Base-by-base conservation (phyloP, 257 asterid genomes). In the Haberlea rhodopensis region DNA sequence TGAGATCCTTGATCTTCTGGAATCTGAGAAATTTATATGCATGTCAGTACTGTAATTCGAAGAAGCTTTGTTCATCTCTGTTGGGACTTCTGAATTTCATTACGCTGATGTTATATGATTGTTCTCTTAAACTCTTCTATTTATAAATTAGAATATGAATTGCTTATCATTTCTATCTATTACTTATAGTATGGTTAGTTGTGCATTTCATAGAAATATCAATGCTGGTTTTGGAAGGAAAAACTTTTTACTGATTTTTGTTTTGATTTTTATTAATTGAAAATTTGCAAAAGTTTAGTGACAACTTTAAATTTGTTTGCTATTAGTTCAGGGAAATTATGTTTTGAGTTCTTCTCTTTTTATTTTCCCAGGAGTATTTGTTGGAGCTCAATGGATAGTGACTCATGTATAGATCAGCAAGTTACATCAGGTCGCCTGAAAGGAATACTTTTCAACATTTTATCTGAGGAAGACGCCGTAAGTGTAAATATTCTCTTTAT, bases 381-480 rank as follows among this genome's bases (percentile, higher is more conserved):
- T 32, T 54, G 60, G 28, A 58, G 71, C 76, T 61, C 75, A 66
- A 81, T 89, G 92, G 95, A 83, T 48, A 71, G 70, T 59, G 87
- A 82, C 64, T 65, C 60, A 66, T 57, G 37, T 66, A 66, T 68
- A 57, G 82, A 72, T 70, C 83, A 71, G 73, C 87, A 72, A 71
- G 84, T 75, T 69, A 57, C 79, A 16, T 61, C 75, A 46, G 90
- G 80, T 49, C 65, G 74, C 27, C 70, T 90, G 70, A 86, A 28
- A 80, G 85, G 90, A 63, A 73, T 94, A 66, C 75, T 6, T 70
- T 84, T 94, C 49, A 60, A 62, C 70, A 86, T 86, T 65, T 75
- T 94, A 66, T 76, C 95, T 1, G 88, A 82, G 75, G 78, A 80
- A 53, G 99, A 90, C 68, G 95, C 96, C 8, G 99, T 94, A 80